Conservation (phyloP, 2,329 filamentous ascomycete genomes). For the Colletotrichum agaves region DNA sequence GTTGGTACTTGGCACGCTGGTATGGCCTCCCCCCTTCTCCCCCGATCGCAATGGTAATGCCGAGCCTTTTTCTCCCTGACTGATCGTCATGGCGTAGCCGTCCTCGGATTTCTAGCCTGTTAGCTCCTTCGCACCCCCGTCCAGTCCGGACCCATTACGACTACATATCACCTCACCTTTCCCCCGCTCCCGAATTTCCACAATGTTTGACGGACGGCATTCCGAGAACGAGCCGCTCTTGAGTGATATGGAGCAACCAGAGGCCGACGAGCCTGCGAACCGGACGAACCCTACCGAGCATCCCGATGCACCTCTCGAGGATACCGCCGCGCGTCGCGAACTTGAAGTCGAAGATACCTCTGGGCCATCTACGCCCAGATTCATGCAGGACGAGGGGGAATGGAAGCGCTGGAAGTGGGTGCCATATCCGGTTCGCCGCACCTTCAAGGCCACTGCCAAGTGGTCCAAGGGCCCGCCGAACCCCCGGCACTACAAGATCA, state of each 20-base stretch:
- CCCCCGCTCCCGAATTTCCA: constrained; percentile 18
- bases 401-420: constrained; percentile 68
- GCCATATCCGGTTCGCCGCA: constrained; percentile 64
- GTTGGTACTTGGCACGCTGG: constrained; percentile 10
- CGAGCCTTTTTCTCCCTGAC: constrained; percentile 36
- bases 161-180: constrained; percentile 34
- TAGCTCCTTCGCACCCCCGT: constrained; percentile 33
- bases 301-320: constrained; percentile 55
- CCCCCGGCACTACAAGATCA: constrained; percentile 62
- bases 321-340: constrained; percentile 52
- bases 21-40: constrained; percentile 22
- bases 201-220: constrained; percentile 47
- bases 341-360: constrained; percentile 57
- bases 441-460: constrained; percentile 51
- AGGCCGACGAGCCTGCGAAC: constrained; percentile 40
- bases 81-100: constrained; percentile 37
- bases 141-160: constrained; percentile 20
- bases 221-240: constrained; percentile 54
- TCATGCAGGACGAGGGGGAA: constrained; percentile 64
- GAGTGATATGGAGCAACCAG: constrained; percentile 47
- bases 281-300: constrained; percentile 44
- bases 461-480: constrained; percentile 69
- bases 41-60: constrained; percentile 27
- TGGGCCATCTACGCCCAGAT: constrained; percentile 65
- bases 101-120: constrained; percentile 29